Percentiles rank a stretch among this genome's conserved stretches.
Evolutionary conservation across 257 asterid genomes (phyloP).

Genomic region (Solanum appendiculatum): DNA sequence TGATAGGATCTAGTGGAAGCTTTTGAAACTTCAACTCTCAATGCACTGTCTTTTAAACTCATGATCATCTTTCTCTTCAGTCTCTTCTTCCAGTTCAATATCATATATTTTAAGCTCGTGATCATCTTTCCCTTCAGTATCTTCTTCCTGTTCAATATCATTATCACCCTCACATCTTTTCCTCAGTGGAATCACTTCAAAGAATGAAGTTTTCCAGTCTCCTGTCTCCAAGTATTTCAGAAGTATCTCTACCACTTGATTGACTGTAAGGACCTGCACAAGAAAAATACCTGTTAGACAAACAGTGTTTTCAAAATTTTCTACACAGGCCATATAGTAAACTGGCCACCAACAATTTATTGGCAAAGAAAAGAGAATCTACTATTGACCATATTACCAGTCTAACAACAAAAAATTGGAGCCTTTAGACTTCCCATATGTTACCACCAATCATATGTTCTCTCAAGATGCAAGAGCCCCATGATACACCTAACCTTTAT

Average conservation of each 20-base stretch:
- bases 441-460: not conserved
- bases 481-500: not conserved
- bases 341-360: not conserved
- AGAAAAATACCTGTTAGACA: not conserved
- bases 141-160: constrained; percentile 24
- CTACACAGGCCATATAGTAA: not conserved
- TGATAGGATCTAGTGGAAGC: not conserved
- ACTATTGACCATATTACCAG: not conserved
- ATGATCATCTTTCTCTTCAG: constrained; percentile 16
- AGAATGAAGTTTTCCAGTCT: constrained; percentile 83
- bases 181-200: constrained; percentile 81
- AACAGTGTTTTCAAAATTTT: not conserved
- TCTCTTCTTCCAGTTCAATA: constrained; percentile 11
- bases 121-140: constrained; percentile 8
- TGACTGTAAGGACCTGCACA: constrained; percentile 83
- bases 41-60: constrained; percentile 47
- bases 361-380: not conserved
- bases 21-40: constrained; percentile 9
- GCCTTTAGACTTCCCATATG: not conserved
- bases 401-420: not conserved
- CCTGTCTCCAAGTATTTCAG: constrained; percentile 68
- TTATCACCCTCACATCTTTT: constrained; percentile 49
- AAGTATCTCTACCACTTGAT: constrained; percentile 86
- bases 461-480: not conserved
- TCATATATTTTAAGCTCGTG: constrained; percentile 28